Conservation (phyloP, 1,139 yeast genomes). For the Debaryomyces robertsiae region DNA sequence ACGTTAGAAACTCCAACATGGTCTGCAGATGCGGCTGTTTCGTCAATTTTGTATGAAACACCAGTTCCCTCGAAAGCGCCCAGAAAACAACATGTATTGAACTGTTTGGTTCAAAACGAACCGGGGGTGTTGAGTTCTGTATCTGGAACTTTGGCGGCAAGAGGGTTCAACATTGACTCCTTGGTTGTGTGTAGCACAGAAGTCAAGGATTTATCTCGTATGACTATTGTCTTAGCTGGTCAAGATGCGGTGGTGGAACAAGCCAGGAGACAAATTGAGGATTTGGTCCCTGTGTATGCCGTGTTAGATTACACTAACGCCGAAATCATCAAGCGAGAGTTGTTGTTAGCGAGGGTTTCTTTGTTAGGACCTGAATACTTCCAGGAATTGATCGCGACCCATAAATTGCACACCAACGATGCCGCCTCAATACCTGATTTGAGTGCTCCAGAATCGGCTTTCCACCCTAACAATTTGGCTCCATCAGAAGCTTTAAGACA, state of each 20-base stretch:
- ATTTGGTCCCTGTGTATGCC: slow-evolving; percentile 96
- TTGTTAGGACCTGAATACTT: slow-evolving; percentile 96
- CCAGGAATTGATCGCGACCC: slow-evolving; percentile 90
- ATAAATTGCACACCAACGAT: slow-evolving; percentile 53
- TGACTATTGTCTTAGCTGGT: slow-evolving; percentile 94
- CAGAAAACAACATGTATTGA: slow-evolving; percentile 81
- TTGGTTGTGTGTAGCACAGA: slow-evolving; percentile 96
- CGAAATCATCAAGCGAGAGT: slow-evolving; percentile 87
- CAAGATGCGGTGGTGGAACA: slow-evolving; percentile 97
- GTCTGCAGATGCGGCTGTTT: slow-evolving; percentile 95
- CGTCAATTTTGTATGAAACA: slow-evolving; percentile 91
- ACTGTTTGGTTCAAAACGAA: slow-evolving; percentile 96
- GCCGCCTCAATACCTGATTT: slow-evolving; percentile 48
- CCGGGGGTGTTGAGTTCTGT: slow-evolving; percentile 96
- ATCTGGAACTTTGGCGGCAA: slow-evolving; percentile 94
- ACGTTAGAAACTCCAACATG: slow-evolving; percentile 93
- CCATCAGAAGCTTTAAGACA: slow-evolving; percentile 93
- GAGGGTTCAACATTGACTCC: slow-evolving; percentile 97
- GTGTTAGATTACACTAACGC: slow-evolving; percentile 92
- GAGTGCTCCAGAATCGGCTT: slow-evolving; percentile 56
- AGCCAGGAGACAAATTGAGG: slow-evolving; percentile 98
- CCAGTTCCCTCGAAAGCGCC: slow-evolving; percentile 75
- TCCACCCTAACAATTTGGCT: slow-evolving; percentile 87
- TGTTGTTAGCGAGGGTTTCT: slow-evolving; percentile 87
- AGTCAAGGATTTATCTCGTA: slow-evolving; percentile 90